These are phyloP conservation scores for Penicillium argentinense DNA, from an alignment of 495 filamentous ascomycete genomes.

Conservation along the genomic window DNA sequence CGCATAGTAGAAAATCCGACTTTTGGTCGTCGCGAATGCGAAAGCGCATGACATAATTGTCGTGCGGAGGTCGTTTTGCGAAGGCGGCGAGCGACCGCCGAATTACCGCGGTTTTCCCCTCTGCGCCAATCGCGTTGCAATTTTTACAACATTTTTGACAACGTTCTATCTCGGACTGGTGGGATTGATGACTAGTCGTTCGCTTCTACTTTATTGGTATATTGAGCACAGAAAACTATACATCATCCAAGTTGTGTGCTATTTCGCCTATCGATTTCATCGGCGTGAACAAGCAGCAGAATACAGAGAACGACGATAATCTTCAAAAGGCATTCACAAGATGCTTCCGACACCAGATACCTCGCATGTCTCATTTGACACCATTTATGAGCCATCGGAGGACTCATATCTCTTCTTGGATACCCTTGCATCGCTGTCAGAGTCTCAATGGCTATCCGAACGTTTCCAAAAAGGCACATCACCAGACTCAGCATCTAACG, in stretches of 20 bases:
- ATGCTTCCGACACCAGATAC: conserved; percentile 95
- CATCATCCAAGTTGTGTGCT: too few relatives aligned
- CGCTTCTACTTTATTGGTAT: too few relatives aligned
- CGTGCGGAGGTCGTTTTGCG: conserved; percentile 15
- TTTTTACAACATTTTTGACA: too few relatives aligned
- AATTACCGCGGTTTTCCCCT: conserved; percentile 10
- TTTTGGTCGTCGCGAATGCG: conserved; percentile 1
- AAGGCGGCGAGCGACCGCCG: conserved; percentile 28
- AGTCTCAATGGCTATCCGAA: conserved; percentile 67
- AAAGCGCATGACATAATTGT: conserved; percentile 31
- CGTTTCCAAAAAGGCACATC: conserved; percentile 43
- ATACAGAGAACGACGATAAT: too few relatives aligned
- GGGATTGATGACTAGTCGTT: too few relatives aligned
- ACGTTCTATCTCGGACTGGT: too few relatives aligned
- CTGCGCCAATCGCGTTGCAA: neutral
- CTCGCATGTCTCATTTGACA: conserved; percentile 79
- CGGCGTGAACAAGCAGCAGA: too few relatives aligned
- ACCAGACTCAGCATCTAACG: conserved; percentile 7
- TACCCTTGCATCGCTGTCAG: conserved; percentile 72
- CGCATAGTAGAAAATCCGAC: conserved; percentile 31
- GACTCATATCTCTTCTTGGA: conserved; percentile 95
- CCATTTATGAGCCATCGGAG: conserved; percentile 90
- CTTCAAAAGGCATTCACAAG: conserved; percentile 1
- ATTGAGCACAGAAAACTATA: too few relatives aligned
- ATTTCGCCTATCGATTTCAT: neutral